Base-by-base conservation (phyloP, 1,284 basidiomycete genomes). In the Vanrija sp. region DNA sequence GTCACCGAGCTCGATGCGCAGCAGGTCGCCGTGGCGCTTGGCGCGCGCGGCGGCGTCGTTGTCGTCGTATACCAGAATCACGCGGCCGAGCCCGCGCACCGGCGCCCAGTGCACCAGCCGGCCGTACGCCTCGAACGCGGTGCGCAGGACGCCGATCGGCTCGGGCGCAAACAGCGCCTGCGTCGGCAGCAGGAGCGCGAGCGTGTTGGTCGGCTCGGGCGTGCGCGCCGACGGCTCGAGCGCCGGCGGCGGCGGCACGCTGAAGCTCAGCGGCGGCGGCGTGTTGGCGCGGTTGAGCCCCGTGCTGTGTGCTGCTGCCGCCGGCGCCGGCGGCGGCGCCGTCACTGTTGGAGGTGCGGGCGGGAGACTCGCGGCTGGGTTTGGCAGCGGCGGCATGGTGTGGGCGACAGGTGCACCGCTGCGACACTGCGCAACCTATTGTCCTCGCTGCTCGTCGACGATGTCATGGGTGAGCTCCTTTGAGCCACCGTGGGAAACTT, bases 71-170 rank as follows among this genome's bases (percentile, higher is more conserved):
- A 94, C 89, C 28, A 92, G 75, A 45, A 96, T 83, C 34, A 91
- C 86, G 19, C 92, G 81, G 0, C 85, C 83, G 66, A 95, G 88
- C 3, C 83, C 84, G n/a, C 82, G 82, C 10, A 96, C 76, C 7
- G 91, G 89, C 1, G 88, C 89, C 91, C 91, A 96, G 65, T 87
- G 83, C 66, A 88, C 85, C 18, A 96, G 83, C 28, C 80, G 76
- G 16, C 92, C 93, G 68, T 86, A 91, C 0, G 79, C 71, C 5
- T 78, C 78, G 68, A 93, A 93, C 66, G 91, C 85, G 18, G 80
- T 75, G 44, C 79, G 81, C 26, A 93, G 79, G 6, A 87, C 81
- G n/a, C 81, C 73, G 16, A 91, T 80, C 46, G 90, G 81, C 0
- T 81, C 64, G 1, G 86, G 84, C 43, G 86, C 77, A 78, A 83